Percentiles rank a stretch among this genome's conserved stretches.
These are phyloP conservation scores for Verticillium isaacii DNA, from an alignment of 2,329 filamentous ascomycete genomes.

Conservation along the genomic window DNA sequence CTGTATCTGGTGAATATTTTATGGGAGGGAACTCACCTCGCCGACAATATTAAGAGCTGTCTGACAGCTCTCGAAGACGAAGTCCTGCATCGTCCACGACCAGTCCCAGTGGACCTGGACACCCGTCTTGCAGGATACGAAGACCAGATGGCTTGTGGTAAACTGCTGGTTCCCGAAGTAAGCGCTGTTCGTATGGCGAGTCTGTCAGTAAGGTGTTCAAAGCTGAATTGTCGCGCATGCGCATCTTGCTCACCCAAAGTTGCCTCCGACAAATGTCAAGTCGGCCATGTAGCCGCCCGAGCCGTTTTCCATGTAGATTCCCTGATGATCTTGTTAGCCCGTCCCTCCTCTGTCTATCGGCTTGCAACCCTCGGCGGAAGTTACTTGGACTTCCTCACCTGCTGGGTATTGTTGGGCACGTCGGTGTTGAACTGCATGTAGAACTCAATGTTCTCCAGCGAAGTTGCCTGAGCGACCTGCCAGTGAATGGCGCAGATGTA, in stretches of 20 bases:
- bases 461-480: constrained; percentile 19
- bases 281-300: constrained; percentile 45
- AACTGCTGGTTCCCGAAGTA: constrained; percentile 7
- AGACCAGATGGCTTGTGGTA: constrained; percentile 1
- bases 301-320: constrained; percentile 22
- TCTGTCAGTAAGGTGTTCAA: too few relatives aligned
- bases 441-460: constrained; percentile 14
- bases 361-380: too few relatives aligned
- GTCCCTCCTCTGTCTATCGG: too few relatives aligned
- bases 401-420: too few relatives aligned
- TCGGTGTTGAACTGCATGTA: not conserved
- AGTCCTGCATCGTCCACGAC: constrained; percentile 2
- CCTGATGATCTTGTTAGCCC: not conserved
- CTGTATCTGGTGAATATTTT: too few relatives aligned
- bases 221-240: too few relatives aligned
- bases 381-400: too few relatives aligned
- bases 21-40: too few relatives aligned
- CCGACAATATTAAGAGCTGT: too few relatives aligned
- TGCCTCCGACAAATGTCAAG: constrained; percentile 57
- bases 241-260: constrained; percentile 31
- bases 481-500: not conserved
- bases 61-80: too few relatives aligned
- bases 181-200: too few relatives aligned
- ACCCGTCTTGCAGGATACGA: constrained; percentile 3
- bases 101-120: constrained; percentile 12